Evolutionary conservation across 805 yeast species (phyloP).

Genomic region (Ogataea degrootiae): DNA sequence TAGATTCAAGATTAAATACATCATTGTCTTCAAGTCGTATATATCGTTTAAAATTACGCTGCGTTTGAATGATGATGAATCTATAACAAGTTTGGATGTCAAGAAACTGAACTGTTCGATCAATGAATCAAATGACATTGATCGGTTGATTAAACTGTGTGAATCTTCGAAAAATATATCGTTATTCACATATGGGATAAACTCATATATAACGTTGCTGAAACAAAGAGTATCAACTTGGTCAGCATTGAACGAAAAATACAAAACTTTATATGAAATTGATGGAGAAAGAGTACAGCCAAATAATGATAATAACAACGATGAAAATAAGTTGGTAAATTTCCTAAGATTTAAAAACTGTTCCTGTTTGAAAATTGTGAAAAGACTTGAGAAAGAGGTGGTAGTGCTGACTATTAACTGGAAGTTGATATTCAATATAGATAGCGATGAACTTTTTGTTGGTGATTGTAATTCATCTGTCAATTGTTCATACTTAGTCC

Average conservation of each 20-base stretch:
- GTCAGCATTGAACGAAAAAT: conserved; percentile 15
- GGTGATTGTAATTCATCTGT: conserved; percentile 18
- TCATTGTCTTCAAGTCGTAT: conserved; percentile 11
- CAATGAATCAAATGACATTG: conserved; percentile 14
- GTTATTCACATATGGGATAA: conserved; percentile 19
- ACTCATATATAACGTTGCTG: conserved; percentile 19
- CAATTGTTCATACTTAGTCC: conserved; percentile 3
- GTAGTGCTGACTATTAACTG: conserved; percentile 6
- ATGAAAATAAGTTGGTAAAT: conserved; percentile 1
- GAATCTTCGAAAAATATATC: conserved; percentile 17
- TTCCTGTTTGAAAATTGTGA: conserved; percentile 4
- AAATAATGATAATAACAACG: conserved; percentile 1
- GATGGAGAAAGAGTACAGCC: conserved; percentile 8
- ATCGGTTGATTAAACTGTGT: conserved; percentile 9
- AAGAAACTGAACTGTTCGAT: conserved; percentile 5
- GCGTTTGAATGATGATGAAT: conserved; percentile 9
- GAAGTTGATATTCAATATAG: conserved; percentile 8
- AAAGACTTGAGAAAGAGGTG: background rate
- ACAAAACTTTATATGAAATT: conserved; percentile 7
- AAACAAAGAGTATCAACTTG: conserved; percentile 17
- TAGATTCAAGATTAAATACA: conserved; percentile 7
- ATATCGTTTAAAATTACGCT: conserved; percentile 13
- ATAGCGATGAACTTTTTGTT: conserved; percentile 5
- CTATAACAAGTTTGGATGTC: conserved; percentile 8
- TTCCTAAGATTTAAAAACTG: conserved; percentile 10